A percentile compares a stretch with the other conserved stretches of the same genome.
Evolutionary conservation across 192 early-diverging fungal species (phyloP).

Genomic region (Linnemannia exigua): DNA sequence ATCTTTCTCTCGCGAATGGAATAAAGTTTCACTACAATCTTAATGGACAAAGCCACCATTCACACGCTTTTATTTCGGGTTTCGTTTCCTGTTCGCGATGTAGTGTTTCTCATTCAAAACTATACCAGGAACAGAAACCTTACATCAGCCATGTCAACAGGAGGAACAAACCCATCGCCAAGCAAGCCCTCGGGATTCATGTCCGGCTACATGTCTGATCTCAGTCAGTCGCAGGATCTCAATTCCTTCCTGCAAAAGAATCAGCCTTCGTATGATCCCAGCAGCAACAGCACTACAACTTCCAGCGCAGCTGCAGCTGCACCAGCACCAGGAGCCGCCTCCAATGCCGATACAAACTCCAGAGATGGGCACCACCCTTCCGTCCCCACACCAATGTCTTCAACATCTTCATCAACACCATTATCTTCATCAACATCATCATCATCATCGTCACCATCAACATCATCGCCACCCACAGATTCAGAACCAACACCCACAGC

Average conservation of each 20-base stretch:
- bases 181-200: constrained; percentile 38
- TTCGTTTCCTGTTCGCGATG: background rate
- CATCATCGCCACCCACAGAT: background rate
- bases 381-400: background rate
- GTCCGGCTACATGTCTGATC: constrained; percentile 53
- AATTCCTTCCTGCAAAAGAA: constrained; percentile 54
- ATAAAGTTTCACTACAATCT: background rate
- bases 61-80: background rate
- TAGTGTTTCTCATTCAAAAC: background rate
- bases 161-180: constrained; percentile 20
- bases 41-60: background rate
- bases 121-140: background rate
- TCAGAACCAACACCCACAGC: constrained; percentile 6
- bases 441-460: background rate
- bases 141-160: constrained; percentile 11
- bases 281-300: background rate
- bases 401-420: background rate
- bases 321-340: background rate
- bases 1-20: background rate
- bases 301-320: background rate
- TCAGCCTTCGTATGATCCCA: constrained; percentile 40
- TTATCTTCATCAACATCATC: constrained; percentile 4
- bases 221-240: constrained; percentile 47
- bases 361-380: too few relatives aligned
- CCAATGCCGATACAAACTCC: background rate